These are phyloP conservation scores for Acacia concinna DNA, from an alignment of 331 rosid genomes.

Conservation along the genomic window DNA sequence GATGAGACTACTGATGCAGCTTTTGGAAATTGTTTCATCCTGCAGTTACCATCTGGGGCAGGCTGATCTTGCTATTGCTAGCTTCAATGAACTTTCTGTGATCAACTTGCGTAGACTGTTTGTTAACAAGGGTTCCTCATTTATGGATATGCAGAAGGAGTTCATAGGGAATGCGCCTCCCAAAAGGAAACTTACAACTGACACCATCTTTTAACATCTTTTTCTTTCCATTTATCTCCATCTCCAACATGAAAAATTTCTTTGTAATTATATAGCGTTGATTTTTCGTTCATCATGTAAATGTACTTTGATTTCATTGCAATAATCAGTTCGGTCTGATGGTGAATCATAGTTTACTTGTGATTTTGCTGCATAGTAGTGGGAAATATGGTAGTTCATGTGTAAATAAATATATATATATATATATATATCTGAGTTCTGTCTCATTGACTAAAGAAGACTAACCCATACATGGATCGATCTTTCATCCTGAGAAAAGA, in stretches of 20 bases:
- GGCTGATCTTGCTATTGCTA: constrained; percentile 93
- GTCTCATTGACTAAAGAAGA: too few species aligned
- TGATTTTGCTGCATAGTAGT: background rate
- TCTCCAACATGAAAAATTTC: background rate
- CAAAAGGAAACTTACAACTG: constrained; percentile 74
- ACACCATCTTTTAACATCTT: constrained; percentile 70
- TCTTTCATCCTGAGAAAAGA: too few species aligned
- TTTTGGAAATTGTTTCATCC: constrained; percentile 29
- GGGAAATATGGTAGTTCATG: background rate
- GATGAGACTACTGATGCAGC: constrained; percentile 5
- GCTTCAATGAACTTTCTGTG: constrained; percentile 89
- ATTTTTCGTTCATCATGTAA: background rate
- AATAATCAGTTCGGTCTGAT: constrained; percentile 13
- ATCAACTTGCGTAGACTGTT: constrained; percentile 92
- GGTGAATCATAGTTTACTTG: background rate
- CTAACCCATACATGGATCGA: too few species aligned
- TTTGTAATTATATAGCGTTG: background rate
- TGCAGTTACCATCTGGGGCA: constrained; percentile 84
- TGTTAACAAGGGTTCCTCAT: constrained; percentile 84
- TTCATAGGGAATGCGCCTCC: constrained; percentile 73
- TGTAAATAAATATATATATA: too few species aligned
- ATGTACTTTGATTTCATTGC: background rate
- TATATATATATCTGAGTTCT: too few species aligned
- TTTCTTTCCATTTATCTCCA: constrained; percentile 8
- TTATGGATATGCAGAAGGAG: constrained; percentile 92